A percentile compares a stretch with the other conserved stretches of the same genome.
These are phyloP conservation scores for Sclerotinia subarctica DNA, from an alignment of 2,329 filamentous ascomycete species.

Conservation along the genomic window DNA sequence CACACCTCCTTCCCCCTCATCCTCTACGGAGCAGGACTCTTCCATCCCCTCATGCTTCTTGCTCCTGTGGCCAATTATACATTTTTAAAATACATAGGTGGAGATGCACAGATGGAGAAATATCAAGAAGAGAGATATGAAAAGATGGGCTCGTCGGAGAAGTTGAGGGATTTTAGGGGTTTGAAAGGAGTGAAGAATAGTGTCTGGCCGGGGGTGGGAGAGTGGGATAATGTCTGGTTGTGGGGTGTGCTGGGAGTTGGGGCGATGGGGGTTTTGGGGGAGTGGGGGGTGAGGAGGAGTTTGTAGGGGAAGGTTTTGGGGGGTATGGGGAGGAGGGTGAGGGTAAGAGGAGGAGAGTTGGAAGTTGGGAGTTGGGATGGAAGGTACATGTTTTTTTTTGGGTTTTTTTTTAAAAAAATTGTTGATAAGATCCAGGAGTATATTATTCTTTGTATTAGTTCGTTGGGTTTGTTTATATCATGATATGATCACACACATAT, in stretches of 20 bases:
- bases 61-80: conserved; percentile 22
- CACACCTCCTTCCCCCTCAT: conserved; percentile 24
- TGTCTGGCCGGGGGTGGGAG: conserved; percentile 21
- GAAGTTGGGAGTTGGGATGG: background rate
- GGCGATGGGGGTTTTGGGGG: conserved; percentile 10
- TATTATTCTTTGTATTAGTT: no score
- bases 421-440: no score
- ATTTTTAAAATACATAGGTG: conserved; percentile 21
- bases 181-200: conserved; percentile 23
- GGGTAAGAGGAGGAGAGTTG: background rate
- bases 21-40: conserved; percentile 22
- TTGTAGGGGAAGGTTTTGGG: background rate
- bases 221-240: conserved; percentile 20
- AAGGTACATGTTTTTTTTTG: no score
- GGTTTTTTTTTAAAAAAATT: no score
- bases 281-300: background rate
- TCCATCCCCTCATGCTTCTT: conserved; percentile 23
- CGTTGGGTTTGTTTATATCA: no score
- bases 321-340: no score
- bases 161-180: conserved; percentile 13
- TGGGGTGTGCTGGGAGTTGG: conserved; percentile 19
- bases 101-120: conserved; percentile 21
- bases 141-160: background rate
- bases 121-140: conserved; percentile 22
- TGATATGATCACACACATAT: no score